These are phyloP conservation scores for Aspergillus tanneri DNA, from an alignment of 2,329 filamentous ascomycete species.

Conservation along the genomic window DNA sequence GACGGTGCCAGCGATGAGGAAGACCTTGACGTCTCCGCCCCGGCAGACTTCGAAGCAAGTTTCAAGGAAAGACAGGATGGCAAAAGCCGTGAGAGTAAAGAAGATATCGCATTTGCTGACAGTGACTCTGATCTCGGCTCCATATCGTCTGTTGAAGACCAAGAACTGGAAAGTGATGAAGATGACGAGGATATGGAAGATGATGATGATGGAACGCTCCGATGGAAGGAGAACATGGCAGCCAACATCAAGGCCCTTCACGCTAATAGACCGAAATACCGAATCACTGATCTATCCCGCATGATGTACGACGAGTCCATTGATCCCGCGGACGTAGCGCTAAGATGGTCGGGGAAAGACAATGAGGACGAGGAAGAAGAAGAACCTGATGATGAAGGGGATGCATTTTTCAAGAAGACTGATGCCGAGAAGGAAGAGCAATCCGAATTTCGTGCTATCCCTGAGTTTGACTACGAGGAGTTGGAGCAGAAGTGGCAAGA, in stretches of 20 bases:
- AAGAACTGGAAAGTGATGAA: conserved; percentile 53
- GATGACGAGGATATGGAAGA: conserved; percentile 54
- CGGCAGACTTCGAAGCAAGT: conserved; percentile 45
- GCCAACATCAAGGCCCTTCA: conserved; percentile 73
- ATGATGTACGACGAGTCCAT: conserved; percentile 85
- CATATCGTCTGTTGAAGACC: conserved; percentile 64
- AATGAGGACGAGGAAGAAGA: conserved; percentile 55
- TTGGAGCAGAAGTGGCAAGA: conserved; percentile 84
- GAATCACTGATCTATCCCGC: conserved; percentile 77
- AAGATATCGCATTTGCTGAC: conserved; percentile 86
- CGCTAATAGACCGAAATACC: conserved; percentile 67
- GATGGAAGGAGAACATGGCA: conserved; percentile 86
- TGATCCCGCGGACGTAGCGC: conserved; percentile 70
- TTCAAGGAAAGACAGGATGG: conserved; percentile 51
- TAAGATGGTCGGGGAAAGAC: conserved; percentile 74
- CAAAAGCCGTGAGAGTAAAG: conserved; percentile 58
- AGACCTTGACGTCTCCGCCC: conserved; percentile 40
- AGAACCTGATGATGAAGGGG: conserved; percentile 62
- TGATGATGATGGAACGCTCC: conserved; percentile 69
- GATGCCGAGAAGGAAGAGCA: conserved; percentile 50
- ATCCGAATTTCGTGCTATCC: conserved; percentile 74
- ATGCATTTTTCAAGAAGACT: conserved; percentile 63
- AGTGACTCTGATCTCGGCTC: conserved; percentile 96
- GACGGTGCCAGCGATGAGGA: conserved; percentile 39
- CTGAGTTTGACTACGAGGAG: conserved; percentile 74